phyloP scores from a whole-genome alignment of 495 filamentous ascomycete genomes.

The Poronia punctata region DNA sequence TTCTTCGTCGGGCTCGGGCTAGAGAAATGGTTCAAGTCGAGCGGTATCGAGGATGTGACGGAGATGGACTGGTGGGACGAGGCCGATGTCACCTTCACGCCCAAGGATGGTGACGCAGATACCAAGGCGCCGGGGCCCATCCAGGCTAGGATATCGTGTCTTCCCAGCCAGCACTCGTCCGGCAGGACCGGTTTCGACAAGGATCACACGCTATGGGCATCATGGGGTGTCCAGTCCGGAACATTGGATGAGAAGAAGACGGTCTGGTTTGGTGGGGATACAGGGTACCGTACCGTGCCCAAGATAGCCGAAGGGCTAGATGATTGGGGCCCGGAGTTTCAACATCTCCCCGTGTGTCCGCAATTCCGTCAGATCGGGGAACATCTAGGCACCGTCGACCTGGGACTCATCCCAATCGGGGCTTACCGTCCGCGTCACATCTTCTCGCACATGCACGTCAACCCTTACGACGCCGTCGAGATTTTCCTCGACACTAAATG shows the following conservation, averaged over 20 bases:
- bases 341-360: conserved; percentile 67
- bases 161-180: conserved; percentile 82
- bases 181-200: conserved; percentile 63
- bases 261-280: conserved; percentile 71
- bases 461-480: conserved; percentile 81
- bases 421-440: conserved; percentile 77
- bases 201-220: conserved; percentile 74
- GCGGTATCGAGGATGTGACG: conserved; percentile 65
- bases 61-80: conserved; percentile 98
- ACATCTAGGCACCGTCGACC: conserved; percentile 78
- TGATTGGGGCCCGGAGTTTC: conserved; percentile 64
- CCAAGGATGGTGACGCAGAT: conserved; percentile 21
- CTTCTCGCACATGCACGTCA: conserved; percentile 75
- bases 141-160: conserved; percentile 65
- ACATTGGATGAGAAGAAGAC: conserved; percentile 46
- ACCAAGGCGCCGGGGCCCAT: conserved; percentile 41
- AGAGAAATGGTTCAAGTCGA: conserved; percentile 70
- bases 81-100: conserved; percentile 59
- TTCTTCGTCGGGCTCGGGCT: conserved; percentile 90
- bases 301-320: conserved; percentile 54
- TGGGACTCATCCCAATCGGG: conserved; percentile 91
- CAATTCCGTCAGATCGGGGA: conserved; percentile 84
- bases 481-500: conserved; percentile 89
- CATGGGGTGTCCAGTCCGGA: conserved; percentile 75
- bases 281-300: conserved; percentile 80